phyloP scores from a whole-genome alignment of 495 filamentous ascomycete species.

The Aspergillus homomorphus region DNA sequence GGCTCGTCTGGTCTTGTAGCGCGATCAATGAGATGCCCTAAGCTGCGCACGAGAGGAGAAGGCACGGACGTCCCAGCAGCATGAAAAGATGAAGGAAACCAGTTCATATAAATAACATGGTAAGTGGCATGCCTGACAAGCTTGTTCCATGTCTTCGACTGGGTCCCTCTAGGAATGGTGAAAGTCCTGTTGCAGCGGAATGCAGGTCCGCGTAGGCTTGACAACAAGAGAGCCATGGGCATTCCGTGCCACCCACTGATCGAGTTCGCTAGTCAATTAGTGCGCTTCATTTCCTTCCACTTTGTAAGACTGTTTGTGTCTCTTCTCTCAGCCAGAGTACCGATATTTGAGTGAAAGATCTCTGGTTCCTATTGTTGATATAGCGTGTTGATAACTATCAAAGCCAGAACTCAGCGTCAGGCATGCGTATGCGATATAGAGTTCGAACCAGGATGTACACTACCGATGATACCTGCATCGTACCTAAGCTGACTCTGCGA shows the following conservation, averaged over 20 bases:
- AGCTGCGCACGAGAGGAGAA: not conserved
- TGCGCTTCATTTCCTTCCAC: not conserved
- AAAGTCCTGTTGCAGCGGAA: not conserved
- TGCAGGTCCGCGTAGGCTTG: not conserved
- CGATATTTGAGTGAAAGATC: not conserved
- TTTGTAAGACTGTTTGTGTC: not conserved
- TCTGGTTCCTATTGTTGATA: not conserved
- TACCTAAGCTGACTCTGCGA: not conserved
- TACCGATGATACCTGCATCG: not conserved
- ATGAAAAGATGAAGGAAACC: not conserved
- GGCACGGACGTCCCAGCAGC: not conserved
- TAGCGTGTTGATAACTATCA: not conserved
- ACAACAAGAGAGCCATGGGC: not conserved
- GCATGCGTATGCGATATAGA: not conserved
- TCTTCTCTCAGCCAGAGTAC: not conserved
- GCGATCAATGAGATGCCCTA: not conserved
- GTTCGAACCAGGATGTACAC: not conserved
- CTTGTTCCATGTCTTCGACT: not conserved
- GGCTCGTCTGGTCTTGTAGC: not conserved
- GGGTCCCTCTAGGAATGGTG: not conserved
- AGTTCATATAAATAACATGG: not conserved
- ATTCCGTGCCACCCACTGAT: not conserved
- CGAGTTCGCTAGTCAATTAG: not conserved
- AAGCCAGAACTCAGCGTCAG: not conserved
- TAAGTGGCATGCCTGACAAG: not conserved